Base-by-base conservation (phyloP, 2,329 filamentous ascomycete genomes). In the Aspergillus hortae region DNA sequence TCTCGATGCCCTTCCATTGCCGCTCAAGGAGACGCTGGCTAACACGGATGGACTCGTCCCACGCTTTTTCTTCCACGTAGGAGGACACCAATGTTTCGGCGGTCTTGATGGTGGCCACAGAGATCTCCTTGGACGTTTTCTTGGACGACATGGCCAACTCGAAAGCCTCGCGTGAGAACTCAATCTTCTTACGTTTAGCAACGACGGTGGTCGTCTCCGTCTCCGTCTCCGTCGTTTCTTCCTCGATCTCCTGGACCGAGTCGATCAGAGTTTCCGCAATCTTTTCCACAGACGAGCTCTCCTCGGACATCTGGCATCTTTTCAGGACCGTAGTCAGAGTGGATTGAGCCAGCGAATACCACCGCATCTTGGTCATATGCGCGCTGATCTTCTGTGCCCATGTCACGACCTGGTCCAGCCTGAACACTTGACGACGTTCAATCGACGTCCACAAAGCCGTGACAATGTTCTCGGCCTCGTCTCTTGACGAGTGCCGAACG, bases 341-440 rank as follows among this genome's bases (percentile, higher is more conserved):
- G 3, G 46, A 33, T 4, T 48, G 46, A 14, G 46, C 46, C 9
- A 48, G 38, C 3, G n/a, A n/a, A 14, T 15, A 9, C 46, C 46
- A 48, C 21, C 15, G 30, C 46, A 48, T 43, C 4, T 42, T 48
- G 6, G 35, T 36, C 25, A 48, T 48, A 27, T 43, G 46, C n/a
- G 10, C 14, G 15, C 38, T 27, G 14, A 42, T 27, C 12, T 21
- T 21, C 30, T 48, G 35, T 17, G 35, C 35, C 35, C 35, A 38
- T 6, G 35, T n/a, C 35, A 38, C 46, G 27, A 42, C 41, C 14
- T 17, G 2, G 21, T 48, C 27, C 33, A 48, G 46, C 46, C 19
- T 43, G 35, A 48, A 43, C 5, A 17, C 33, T 4, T 48, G 27
- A 15, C 30, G 41, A 15, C 38, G 46, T 42, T 48, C 38, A 5